Evolutionary conservation across 2,329 filamentous ascomycete species (phyloP).

Genomic region (Colletotrichum sp.): DNA sequence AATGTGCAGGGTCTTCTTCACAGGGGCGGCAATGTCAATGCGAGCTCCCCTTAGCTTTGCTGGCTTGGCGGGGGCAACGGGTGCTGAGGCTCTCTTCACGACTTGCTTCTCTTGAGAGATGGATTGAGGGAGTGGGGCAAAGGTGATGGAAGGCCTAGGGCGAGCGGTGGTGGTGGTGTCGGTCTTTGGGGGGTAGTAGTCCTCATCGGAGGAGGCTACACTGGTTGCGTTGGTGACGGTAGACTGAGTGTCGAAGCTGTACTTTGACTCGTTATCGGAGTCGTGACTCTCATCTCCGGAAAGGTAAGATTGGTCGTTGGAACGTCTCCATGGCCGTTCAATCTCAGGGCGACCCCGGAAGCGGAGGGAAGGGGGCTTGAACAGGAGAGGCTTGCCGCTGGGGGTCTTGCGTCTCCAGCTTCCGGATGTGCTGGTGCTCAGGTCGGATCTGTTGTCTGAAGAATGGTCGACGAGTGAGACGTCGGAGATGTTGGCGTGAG

Average conservation of each 20-base stretch:
- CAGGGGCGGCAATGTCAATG: constrained; percentile 7
- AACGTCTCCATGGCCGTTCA: constrained; percentile 13
- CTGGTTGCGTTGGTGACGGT: constrained; percentile 21
- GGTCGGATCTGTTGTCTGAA: constrained; percentile 8
- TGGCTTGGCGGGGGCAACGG: constrained; percentile 8
- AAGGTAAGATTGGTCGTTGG: neutral
- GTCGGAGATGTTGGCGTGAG: constrained; percentile 21
- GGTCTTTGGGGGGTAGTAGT: constrained; percentile 2
- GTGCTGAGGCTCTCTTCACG: neutral
- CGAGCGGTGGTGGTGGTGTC: neutral
- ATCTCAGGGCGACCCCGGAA: constrained; percentile 11
- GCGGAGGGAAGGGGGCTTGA: constrained; percentile 20
- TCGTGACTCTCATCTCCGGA: constrained; percentile 20
- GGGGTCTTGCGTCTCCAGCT: neutral
- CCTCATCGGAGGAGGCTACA: constrained; percentile 8
- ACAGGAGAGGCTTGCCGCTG: constrained; percentile 9
- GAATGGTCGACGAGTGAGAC: constrained; percentile 12
- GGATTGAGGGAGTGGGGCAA: neutral
- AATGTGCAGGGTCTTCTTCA: neutral
- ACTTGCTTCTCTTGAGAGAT: constrained; percentile 4
- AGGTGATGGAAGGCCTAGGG: neutral
- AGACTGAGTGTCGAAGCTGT: constrained; percentile 17
- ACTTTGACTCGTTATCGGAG: constrained; percentile 21
- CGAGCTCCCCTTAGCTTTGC: constrained; percentile 15
- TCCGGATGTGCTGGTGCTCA: constrained; percentile 11